phyloP scores from a whole-genome alignment of 2,329 filamentous ascomycete genomes.

The Chaetomiaceae sp. region DNA sequence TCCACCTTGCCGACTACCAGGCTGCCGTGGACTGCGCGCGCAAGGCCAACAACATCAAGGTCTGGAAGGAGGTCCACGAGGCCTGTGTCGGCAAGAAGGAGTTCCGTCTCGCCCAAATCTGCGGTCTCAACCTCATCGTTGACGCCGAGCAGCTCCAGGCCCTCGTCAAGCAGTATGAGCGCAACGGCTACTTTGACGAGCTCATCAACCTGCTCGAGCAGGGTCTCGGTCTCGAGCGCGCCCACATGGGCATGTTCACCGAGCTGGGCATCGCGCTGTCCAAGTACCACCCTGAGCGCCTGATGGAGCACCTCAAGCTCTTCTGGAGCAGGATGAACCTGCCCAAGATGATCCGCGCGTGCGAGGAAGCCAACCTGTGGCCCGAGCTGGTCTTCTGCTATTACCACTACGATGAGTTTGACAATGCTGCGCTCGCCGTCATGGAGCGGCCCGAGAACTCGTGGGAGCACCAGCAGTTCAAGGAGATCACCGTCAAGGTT shows the following conservation, averaged over 20 bases:
- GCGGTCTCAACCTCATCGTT: conserved; percentile 94
- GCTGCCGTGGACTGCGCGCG: conserved; percentile 95
- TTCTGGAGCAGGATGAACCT: conserved; percentile 99
- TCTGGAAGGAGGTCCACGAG: conserved; percentile 98
- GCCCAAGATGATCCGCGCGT: conserved; percentile 90
- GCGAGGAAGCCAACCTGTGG: conserved; percentile 94
- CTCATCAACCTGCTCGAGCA: conserved; percentile 92
- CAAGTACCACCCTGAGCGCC: conserved; percentile 89
- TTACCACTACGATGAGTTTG: conserved; percentile 96
- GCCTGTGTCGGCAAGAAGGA: conserved; percentile 97
- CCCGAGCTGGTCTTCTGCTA: conserved; percentile 97
- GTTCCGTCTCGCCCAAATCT: conserved; percentile 97
- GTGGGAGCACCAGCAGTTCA: conserved; percentile 99
- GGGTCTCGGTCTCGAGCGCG: conserved; percentile 85
- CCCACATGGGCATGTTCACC: conserved; percentile 97
- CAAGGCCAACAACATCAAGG: conserved; percentile 98
- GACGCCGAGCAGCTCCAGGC: conserved; percentile 93
- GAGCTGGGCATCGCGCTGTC: conserved; percentile 85
- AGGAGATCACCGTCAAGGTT: conserved; percentile 97
- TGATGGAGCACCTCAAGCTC: conserved; percentile 98
- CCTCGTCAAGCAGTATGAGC: conserved; percentile 94
- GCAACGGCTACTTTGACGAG: conserved; percentile 96
- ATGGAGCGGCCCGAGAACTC: conserved; percentile 97
- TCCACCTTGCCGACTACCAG: conserved; percentile 97
- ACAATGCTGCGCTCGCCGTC: conserved; percentile 94